Conservation (phyloP, 495 filamentous ascomycete genomes). For the Neurospora discreta region DNA sequence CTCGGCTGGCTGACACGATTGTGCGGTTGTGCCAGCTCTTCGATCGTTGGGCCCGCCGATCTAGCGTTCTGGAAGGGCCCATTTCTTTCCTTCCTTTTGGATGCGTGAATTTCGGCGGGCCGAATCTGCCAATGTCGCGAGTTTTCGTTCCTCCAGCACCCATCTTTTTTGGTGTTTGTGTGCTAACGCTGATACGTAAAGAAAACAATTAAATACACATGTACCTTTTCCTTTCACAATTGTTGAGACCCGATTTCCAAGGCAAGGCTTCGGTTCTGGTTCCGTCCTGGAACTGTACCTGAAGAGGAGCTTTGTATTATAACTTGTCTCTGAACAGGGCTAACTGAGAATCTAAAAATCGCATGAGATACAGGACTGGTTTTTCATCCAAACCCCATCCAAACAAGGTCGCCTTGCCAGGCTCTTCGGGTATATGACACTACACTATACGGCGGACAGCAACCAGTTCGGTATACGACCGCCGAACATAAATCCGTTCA, state of each 20-base stretch:
- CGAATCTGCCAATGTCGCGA: background rate
- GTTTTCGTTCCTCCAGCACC: background rate
- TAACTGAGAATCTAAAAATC: background rate
- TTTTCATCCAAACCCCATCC: background rate
- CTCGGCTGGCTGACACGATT: background rate
- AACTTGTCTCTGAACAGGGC: background rate
- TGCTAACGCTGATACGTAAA: too few relatives aligned
- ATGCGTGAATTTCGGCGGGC: background rate
- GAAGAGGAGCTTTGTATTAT: background rate
- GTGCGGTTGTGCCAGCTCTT: background rate
- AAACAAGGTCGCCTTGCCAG: background rate
- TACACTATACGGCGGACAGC: background rate
- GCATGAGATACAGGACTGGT: background rate
- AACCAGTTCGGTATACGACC: background rate
- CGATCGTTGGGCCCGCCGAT: slow-evolving; percentile 1
- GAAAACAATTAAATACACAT: too few relatives aligned
- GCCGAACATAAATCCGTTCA: background rate
- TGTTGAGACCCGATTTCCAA: background rate
- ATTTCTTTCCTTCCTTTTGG: slow-evolving; percentile 3
- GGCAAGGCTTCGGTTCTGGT: background rate
- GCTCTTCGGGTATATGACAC: background rate
- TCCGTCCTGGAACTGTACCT: background rate
- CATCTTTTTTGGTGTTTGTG: background rate
- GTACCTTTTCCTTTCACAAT: background rate
- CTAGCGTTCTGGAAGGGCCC: slow-evolving; percentile 15